Evolutionary conservation across 768 basidiomycete genomes (phyloP).

Genomic region (Termitomyces sp.): DNA sequence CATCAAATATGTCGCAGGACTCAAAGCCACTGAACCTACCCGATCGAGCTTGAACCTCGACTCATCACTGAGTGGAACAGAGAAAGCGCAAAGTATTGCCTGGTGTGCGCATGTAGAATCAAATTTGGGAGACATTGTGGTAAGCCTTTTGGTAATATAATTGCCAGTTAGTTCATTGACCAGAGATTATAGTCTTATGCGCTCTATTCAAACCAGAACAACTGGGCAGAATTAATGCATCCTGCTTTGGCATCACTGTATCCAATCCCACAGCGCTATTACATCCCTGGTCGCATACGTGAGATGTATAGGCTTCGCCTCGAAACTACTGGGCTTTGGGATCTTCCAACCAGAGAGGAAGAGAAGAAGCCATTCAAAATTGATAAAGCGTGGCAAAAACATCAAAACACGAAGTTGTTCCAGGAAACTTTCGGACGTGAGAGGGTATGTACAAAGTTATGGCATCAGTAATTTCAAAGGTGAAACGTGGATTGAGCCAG

Average conservation of each 20-base stretch:
- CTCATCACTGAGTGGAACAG: constrained; percentile 31
- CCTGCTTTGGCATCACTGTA: constrained; percentile 51
- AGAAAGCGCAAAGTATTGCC: constrained; percentile 52
- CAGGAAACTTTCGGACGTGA: constrained; percentile 58
- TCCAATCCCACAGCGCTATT: constrained; percentile 68
- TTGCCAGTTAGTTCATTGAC: neutral
- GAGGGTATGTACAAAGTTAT: constrained; percentile 38
- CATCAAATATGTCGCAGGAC: constrained; percentile 54
- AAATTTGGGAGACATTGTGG: constrained; percentile 65
- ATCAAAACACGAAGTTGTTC: constrained; percentile 30
- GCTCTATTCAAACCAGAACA: constrained; percentile 55
- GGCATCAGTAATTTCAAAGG: neutral
- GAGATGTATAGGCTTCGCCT: constrained; percentile 50
- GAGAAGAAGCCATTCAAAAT: constrained; percentile 38
- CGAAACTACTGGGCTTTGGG: constrained; percentile 63
- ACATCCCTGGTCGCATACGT: constrained; percentile 60
- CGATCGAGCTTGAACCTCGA: constrained; percentile 38
- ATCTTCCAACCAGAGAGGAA: constrained; percentile 32
- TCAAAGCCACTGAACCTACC: constrained; percentile 28
- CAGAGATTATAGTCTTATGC: constrained; percentile 44
- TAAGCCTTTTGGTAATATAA: constrained; percentile 29
- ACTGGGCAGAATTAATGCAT: constrained; percentile 55
- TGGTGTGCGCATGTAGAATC: constrained; percentile 64
- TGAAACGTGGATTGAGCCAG: constrained; percentile 25
- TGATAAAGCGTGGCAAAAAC: constrained; percentile 23